Evolutionary conservation across 2,329 filamentous ascomycete genomes (phyloP).

Genomic region (Fusarium nelsonii): DNA sequence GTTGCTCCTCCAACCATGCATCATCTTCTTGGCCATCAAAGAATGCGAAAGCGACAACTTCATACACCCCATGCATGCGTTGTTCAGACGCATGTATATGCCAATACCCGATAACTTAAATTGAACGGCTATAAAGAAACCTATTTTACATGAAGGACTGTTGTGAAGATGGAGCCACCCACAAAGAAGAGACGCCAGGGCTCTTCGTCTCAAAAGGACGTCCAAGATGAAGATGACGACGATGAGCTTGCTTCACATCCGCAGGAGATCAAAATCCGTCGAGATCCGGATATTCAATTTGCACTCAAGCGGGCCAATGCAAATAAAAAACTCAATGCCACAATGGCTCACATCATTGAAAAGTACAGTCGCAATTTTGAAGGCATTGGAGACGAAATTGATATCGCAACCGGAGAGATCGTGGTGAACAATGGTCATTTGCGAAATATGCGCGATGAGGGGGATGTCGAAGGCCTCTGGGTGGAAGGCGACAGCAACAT

Average conservation of each 20-base stretch:
- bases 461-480: slow-evolving; percentile 55
- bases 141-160: not conserved
- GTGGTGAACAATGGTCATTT: slow-evolving; percentile 94
- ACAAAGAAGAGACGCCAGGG: slow-evolving; percentile 71
- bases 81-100: not conserved
- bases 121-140: not conserved
- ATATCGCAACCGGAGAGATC: slow-evolving; percentile 82
- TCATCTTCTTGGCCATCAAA: slow-evolving; percentile 14
- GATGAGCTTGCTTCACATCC: slow-evolving; percentile 63
- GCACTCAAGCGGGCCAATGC: slow-evolving; percentile 73
- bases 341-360: slow-evolving; percentile 88
- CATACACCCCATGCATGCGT: not conserved
- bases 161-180: slow-evolving; percentile 65
- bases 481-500: slow-evolving; percentile 49
- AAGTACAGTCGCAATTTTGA: slow-evolving; percentile 89
- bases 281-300: slow-evolving; percentile 58
- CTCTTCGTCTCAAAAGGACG: slow-evolving; percentile 51
- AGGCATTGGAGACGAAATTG: slow-evolving; percentile 88
- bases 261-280: slow-evolving; percentile 58
- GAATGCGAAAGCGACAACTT: slow-evolving; percentile 4
- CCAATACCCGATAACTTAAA: not conserved
- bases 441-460: slow-evolving; percentile 69
- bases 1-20: slow-evolving; percentile 48
- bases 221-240: slow-evolving; percentile 54
- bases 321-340: slow-evolving; percentile 80